A percentile compares a stretch with the other conserved stretches of the same genome.
Evolutionary conservation across 306 rosid species (phyloP).

Genomic region (Styphnolobium japonicum): DNA sequence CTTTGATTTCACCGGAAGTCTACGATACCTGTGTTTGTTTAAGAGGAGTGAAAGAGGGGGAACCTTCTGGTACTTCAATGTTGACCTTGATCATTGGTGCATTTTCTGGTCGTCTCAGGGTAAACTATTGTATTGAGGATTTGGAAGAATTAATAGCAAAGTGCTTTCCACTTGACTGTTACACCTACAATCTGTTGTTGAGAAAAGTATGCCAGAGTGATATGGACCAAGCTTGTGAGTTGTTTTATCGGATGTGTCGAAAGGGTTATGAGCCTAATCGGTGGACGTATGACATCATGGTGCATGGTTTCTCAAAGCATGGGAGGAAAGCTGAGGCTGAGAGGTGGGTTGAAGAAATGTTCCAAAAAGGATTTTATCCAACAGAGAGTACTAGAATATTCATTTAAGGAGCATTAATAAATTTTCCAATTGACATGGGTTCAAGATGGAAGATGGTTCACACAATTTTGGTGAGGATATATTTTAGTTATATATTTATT

Average conservation of each 20-base stretch:
- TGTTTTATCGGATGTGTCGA: constrained; percentile 49
- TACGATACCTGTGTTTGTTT: constrained; percentile 43
- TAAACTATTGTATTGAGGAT: constrained; percentile 33
- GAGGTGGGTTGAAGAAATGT: constrained; percentile 54
- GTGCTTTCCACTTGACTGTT: constrained; percentile 64
- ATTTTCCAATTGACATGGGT: neutral
- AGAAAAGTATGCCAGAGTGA: constrained; percentile 38
- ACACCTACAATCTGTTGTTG: constrained; percentile 73
- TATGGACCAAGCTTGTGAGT: constrained; percentile 50
- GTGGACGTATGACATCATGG: constrained; percentile 65
- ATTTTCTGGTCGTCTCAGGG: constrained; percentile 52
- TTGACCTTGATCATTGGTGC: constrained; percentile 59
- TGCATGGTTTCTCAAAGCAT: constrained; percentile 48
- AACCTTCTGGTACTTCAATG: constrained; percentile 33
- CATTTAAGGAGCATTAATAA: constrained; percentile 4
- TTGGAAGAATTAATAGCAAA: constrained; percentile 55
- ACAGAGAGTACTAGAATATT: neutral
- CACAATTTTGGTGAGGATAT: constrained; percentile 39
- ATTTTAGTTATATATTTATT: neutral
- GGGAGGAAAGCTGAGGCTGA: constrained; percentile 56
- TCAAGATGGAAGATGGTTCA: constrained; percentile 19
- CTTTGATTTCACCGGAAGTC: constrained; percentile 49
- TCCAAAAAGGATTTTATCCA: constrained; percentile 47
- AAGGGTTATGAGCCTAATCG: constrained; percentile 63
- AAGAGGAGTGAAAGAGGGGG: constrained; percentile 42